Evolutionary conservation across 2,329 filamentous ascomycete species (phyloP), one percentile per base, ranked within the genome.

Genomic region (Ascochyta clinopodiicola): DNA sequence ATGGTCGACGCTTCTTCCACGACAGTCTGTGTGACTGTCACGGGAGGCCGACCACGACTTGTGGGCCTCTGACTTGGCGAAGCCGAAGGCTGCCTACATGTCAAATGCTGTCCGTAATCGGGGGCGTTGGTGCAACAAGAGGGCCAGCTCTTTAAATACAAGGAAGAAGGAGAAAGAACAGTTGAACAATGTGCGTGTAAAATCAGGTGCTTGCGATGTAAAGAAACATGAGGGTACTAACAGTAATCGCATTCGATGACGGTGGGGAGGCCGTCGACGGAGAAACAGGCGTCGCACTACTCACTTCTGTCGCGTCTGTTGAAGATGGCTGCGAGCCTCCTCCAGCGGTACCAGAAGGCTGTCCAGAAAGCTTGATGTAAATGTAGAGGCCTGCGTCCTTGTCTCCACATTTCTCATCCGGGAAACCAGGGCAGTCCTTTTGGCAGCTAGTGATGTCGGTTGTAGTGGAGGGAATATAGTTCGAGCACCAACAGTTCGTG

Each of bases 401-500:
- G 32, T 84, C 86, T 57, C 90, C 90, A 67, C 90, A 94, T 10
- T 79, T 75, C 60, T 93, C 88, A 1, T 47, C 31, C 0, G 84
- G 84, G 68, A 83, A 94, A n/a, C 89, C 90, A 8, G 89, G 88
- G 64, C 90, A 94, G 15, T 75, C 45, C 0, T 72, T 72, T 61
- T 81, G 75, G 75, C 90, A 94, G 44, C 78, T 78, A 59, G 64
- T 61, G 21, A 71, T 63, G 52, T 71, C 63, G n/a, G 64, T 48
- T 55, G 77, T 74, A 6, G 74, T 64, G 19, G 70, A 70, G 8
- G 90, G 90, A 2, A 81, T 80, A 66, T 87, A 87, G 70, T 92
- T 83, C 34, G 88, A 88, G 72, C 90, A 94, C 89, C 89, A 94
- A 71, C 90, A 94, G 46, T 81, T 74, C 29, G 84, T 78, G 15